Evolutionary conservation across 192 early-diverging fungal genomes (phyloP), one percentile per base, ranked within the genome.

Genomic region (Kickxella alabastrina): DNA sequence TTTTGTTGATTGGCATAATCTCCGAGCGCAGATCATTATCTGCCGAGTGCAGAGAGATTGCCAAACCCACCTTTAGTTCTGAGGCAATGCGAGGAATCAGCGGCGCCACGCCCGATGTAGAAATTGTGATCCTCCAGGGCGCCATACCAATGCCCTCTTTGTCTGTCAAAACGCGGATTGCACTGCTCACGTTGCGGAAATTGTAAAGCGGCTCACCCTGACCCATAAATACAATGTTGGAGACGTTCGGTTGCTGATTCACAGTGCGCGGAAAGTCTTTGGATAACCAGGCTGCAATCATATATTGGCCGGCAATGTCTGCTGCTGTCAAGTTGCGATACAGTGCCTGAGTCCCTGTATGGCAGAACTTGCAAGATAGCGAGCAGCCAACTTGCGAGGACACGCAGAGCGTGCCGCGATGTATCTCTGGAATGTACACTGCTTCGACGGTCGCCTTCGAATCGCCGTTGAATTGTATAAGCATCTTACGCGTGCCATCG

Each of bases 151-250:
- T 65, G 4, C 84, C 81, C 17, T 73, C 57, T 26, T 65, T 59
- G 56, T 83, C 75, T 24, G 82, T 88, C 19, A 88, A 53, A 22
- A 83, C 64, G 4, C 62, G 49, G 35, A 85, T 68, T 2, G 84
- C 83, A 15, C 75, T 69, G 43, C 79, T 80, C 15, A 85, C 82
- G 37, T 83, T 80, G 60, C 80, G 79, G 45, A 83, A 91, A 62
- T 95, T 95, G 62, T 87, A 86, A 14, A 92, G 61, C 1, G 92
- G 92, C 57, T 95, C 92, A 10, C 90, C 92, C 65, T 92, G 89
- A 21, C 92, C 92, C 92, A 95, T 95, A 52, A 91, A 88, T 0
- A 95, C 92, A 45, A 93, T 83, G 64, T 95, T 95, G 18, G 80
- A 82, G 15, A 92, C 68, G 2, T 44, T 73, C 22, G 48, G 60